A percentile compares a stretch with the other conserved stretches of the same genome.
Evolutionary conservation across 2,329 filamentous ascomycete genomes (phyloP).

Genomic region (Epichloe typhina): DNA sequence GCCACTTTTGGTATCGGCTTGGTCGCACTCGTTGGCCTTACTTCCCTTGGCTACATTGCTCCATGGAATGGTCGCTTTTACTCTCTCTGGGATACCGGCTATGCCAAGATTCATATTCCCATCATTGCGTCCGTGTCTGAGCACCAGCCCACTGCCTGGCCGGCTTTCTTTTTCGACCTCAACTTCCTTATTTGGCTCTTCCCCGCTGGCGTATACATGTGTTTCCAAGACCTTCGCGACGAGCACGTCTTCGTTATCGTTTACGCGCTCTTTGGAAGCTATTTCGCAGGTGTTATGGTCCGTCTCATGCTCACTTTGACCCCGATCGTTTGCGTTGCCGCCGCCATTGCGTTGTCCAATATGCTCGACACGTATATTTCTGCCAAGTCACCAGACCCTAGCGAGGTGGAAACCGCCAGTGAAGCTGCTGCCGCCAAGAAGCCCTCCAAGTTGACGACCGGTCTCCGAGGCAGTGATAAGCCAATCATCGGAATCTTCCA

Average conservation of each 20-base stretch:
- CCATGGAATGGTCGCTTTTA: slow-evolving; percentile 99
- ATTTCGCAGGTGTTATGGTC: slow-evolving; percentile 99
- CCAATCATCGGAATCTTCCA: slow-evolving; percentile 78
- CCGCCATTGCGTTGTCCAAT: slow-evolving; percentile 75
- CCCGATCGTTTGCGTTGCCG: slow-evolving; percentile 88
- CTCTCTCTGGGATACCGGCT: slow-evolving; percentile 96
- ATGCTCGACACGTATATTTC: slow-evolving; percentile 79
- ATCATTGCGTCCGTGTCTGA: slow-evolving; percentile 99
- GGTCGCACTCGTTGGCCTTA: slow-evolving; percentile 69
- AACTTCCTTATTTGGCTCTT: slow-evolving; percentile 99
- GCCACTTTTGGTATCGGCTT: slow-evolving; percentile 62
- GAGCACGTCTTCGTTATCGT: slow-evolving; percentile 98
- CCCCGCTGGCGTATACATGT: slow-evolving; percentile 93
- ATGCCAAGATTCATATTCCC: slow-evolving; percentile 97
- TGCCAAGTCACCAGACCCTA: slow-evolving; percentile 45
- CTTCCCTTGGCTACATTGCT: slow-evolving; percentile 80
- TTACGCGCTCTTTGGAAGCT: slow-evolving; percentile 91
- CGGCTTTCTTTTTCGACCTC: slow-evolving; percentile 97
- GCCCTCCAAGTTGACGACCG: slow-evolving; percentile 28
- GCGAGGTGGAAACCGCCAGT: slow-evolving; percentile 28
- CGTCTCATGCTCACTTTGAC: slow-evolving; percentile 96
- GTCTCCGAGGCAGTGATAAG: slow-evolving; percentile 56
- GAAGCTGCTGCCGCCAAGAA: slow-evolving; percentile 47
- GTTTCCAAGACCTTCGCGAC: slow-evolving; percentile 85
- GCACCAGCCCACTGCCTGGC: slow-evolving; percentile 98